phyloP scores from a whole-genome alignment of 2,329 filamentous ascomycete genomes.

The Alternaria novae-zelandiae region DNA sequence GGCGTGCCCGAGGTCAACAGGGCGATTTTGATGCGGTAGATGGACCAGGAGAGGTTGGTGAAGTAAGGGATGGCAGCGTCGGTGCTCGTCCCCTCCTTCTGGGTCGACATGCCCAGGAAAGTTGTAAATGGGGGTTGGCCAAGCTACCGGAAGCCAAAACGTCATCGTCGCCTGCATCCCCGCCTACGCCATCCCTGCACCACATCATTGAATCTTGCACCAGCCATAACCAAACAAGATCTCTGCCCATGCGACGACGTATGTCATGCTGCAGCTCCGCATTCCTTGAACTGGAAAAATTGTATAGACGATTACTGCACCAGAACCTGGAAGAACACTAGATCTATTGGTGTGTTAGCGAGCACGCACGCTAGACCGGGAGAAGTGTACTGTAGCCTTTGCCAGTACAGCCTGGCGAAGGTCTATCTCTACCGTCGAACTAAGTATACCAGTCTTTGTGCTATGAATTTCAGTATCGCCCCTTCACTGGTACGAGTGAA shows the following conservation, averaged over 20 bases:
- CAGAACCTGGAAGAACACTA: background rate
- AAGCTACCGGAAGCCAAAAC: conserved; percentile 31
- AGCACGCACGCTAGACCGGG: background rate
- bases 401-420: background rate
- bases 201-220: conserved; percentile 23
- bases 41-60: conserved; percentile 21
- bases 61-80: conserved; percentile 25
- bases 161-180: conserved; percentile 35
- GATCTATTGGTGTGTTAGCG: background rate
- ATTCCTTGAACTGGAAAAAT: background rate
- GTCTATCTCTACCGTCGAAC: background rate
- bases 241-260: background rate
- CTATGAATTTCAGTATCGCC: background rate
- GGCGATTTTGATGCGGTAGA: conserved; percentile 26
- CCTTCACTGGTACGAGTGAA: background rate
- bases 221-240: conserved; percentile 6
- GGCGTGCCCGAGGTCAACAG: conserved; percentile 25
- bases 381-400: background rate
- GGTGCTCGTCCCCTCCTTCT: conserved; percentile 19
- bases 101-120: conserved; percentile 33
- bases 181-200: conserved; percentile 23
- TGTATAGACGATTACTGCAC: background rate
- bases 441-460: background rate
- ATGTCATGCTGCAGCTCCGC: background rate
- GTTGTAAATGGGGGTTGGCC: conserved; percentile 29